Evolutionary conservation across 2,329 filamentous ascomycete genomes (phyloP).

Genomic region (Diaporthe sp.): DNA sequence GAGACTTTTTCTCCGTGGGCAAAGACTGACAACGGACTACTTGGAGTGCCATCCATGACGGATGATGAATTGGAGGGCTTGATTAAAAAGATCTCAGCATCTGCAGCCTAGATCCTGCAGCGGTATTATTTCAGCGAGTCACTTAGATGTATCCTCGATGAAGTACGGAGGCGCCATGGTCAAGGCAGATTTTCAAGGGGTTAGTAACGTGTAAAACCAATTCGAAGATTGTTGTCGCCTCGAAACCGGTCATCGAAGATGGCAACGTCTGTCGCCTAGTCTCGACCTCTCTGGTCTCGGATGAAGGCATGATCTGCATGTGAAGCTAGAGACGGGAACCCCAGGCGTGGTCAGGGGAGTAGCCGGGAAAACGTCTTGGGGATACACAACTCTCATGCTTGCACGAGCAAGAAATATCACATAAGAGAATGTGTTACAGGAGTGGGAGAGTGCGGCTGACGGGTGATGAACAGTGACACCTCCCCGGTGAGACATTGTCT

Average conservation of each 20-base stretch:
- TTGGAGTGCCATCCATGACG: slow-evolving; percentile 40
- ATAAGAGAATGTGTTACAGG: background rate
- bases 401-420: no score
- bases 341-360: background rate
- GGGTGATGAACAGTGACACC: no score
- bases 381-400: background rate
- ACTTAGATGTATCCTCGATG: background rate
- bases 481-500: no score
- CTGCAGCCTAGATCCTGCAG: background rate
- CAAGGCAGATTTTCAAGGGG: background rate
- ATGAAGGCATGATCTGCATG: background rate
- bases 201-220: background rate
- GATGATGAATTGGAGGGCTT: slow-evolving; percentile 8
- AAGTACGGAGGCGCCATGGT: background rate
- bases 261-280: background rate
- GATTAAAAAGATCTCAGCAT: background rate
- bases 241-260: background rate
- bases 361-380: background rate
- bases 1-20: slow-evolving; percentile 36
- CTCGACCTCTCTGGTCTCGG: background rate
- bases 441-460: background rate
- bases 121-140: background rate
- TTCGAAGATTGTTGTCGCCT: background rate
- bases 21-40: slow-evolving; percentile 44
- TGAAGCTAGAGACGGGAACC: background rate